phyloP scores from a whole-genome alignment of 257 asterid species.

The Lavandula angustifolia region DNA sequence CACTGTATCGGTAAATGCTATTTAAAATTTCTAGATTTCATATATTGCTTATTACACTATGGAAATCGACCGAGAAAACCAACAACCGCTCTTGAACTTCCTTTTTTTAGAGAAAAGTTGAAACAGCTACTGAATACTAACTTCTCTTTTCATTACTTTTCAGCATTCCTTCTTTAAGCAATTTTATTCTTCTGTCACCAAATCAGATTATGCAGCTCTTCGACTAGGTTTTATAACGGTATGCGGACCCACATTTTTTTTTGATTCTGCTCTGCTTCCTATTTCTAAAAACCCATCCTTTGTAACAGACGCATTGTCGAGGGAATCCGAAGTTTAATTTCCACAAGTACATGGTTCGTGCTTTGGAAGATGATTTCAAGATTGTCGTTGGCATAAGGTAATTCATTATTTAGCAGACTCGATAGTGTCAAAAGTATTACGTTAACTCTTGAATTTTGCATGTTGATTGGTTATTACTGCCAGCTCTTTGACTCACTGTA shows the following conservation, averaged over 20 bases:
- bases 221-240: conserved; percentile 92
- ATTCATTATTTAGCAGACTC: conserved; percentile 30
- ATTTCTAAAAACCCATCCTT: conserved; percentile 27
- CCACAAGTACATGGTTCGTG: conserved; percentile 97
- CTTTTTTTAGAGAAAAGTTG: neutral
- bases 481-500: too few relatives aligned
- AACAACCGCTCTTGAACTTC: neutral
- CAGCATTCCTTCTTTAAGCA: conserved; percentile 95
- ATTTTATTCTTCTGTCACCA: conserved; percentile 90
- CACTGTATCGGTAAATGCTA: neutral
- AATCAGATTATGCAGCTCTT: conserved; percentile 81
- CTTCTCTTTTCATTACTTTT: conserved; percentile 28
- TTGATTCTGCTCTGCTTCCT: conserved; percentile 23
- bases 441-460: conserved; percentile 22
- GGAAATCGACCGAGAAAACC: neutral
- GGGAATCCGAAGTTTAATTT: conserved; percentile 90
- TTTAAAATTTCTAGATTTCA: neutral
- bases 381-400: conserved; percentile 95
- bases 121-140: neutral
- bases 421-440: conserved; percentile 16
- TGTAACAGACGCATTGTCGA: conserved; percentile 77
- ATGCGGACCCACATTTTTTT: conserved; percentile 1
- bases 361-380: conserved; percentile 93
- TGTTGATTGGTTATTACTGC: neutral
- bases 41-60: neutral